Evolutionary conservation across 371 early-diverging fungal species (phyloP), one percentile per base, ranked within the genome.

Genomic region (Rhizopus delemar): DNA sequence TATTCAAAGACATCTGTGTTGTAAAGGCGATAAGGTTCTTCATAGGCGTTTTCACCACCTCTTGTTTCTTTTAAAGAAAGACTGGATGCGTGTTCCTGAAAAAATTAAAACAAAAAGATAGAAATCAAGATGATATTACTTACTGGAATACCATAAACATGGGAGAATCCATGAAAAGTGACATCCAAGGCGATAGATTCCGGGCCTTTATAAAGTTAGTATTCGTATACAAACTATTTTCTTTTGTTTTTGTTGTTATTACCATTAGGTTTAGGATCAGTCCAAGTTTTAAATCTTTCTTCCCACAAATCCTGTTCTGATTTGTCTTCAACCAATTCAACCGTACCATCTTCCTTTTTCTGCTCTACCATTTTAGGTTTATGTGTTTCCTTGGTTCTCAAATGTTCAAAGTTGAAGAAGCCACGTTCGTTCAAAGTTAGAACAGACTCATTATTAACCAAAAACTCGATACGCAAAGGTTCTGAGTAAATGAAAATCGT

Each of bases 1-100:
- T 95, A 94, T 71, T 99, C 98, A 73, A 98, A 98, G 13, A 98
- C 98, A 68, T 99, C 99, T 46, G 97, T 82, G 69, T 99, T 99
- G 78, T 96, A 99, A 28, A 98, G 81, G n/a, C 99, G 86, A 73
- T 96, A 97, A 11, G 97, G 98, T 33, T 97, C 96, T 5, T 74
- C 73, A 70, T 97, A 96, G 1, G 84, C 80, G 28, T 85, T 85
- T 22, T 81, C 86, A 16, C 76, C 77, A 11, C 96, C 96, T 29
- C 85, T 80, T 5, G 97, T 97, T 16, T 90, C 79, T 66, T 91
- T 93, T 35, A 98, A 82, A 3, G 90, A 84, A 60, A 93, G 84
- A 32, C 85, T 77, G 22, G 94, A 69, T 2, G 97, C 90, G 68
- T 99, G 99, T 75, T 96, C 93, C 66, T 69, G 13, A 34, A 33